Percentiles rank a stretch among this genome's conserved stretches.
phyloP scores from a whole-genome alignment of 225 moss, liverwort and hornwort genomes.

The Sphagnum tenellum region DNA sequence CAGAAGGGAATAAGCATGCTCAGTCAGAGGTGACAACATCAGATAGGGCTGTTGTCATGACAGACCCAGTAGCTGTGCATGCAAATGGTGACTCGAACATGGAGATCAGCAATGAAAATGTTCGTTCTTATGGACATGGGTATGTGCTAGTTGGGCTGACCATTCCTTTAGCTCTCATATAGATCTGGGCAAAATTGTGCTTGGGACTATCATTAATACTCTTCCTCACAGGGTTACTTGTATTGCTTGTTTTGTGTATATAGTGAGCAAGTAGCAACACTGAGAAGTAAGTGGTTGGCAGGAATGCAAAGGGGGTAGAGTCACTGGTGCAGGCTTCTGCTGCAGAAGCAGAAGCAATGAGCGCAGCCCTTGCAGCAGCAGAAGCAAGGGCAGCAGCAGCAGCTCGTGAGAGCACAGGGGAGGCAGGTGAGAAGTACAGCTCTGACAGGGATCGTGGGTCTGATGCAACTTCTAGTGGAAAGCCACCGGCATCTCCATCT shows the following conservation, averaged over 20 bases:
- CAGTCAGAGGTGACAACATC: not conserved
- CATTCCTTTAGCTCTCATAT: slow-evolving; percentile 14
- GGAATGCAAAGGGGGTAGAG: slow-evolving; percentile 59
- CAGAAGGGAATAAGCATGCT: too few species aligned
- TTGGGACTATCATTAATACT: too few species aligned
- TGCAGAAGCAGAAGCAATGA: slow-evolving; percentile 78
- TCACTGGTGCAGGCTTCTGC: slow-evolving; percentile 71
- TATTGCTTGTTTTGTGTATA: too few species aligned
- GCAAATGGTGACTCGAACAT: slow-evolving; percentile 2
- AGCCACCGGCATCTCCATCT: slow-evolving; percentile 21
- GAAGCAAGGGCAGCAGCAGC: slow-evolving; percentile 57
- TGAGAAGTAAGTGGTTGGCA: not conserved
- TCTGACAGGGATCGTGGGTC: slow-evolving; percentile 55
- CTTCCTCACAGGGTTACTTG: too few species aligned
- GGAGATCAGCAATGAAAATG: slow-evolving; percentile 3
- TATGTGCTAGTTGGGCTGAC: slow-evolving; percentile 16
- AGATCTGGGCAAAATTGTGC: too few species aligned
- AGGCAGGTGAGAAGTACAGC: slow-evolving; percentile 20
- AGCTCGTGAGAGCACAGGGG: slow-evolving; percentile 32
- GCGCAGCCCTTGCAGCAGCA: slow-evolving; percentile 55
- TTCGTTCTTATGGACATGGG: slow-evolving; percentile 21
- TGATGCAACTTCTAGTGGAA: slow-evolving; percentile 56
- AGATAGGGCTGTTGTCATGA: slow-evolving; percentile 38
- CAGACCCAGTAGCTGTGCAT: slow-evolving; percentile 4
- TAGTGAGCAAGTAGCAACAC: slow-evolving; percentile 13